These are phyloP conservation scores for Pelargonium citronellum DNA, from an alignment of 441 rosid species.

Conservation along the genomic window DNA sequence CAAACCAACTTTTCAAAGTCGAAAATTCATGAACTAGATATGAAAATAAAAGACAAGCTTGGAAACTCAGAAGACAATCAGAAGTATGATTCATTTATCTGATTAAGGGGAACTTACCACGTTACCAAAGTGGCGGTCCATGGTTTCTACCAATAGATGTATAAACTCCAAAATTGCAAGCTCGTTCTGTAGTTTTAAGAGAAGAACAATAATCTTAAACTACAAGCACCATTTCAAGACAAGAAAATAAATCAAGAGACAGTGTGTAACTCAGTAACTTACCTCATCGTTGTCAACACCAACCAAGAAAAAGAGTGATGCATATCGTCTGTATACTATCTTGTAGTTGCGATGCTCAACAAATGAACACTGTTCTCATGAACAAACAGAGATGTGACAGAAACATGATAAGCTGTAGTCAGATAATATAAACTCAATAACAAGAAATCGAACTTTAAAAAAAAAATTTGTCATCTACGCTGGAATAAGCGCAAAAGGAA, in stretches of 20 bases:
- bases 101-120: neutral
- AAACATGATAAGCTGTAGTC: neutral
- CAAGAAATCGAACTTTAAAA: neutral
- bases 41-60: constrained; percentile 6
- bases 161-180: constrained; percentile 90
- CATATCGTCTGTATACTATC: constrained; percentile 83
- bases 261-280: constrained; percentile 31
- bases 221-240: neutral
- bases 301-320: constrained; percentile 92
- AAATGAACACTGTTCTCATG: constrained; percentile 68
- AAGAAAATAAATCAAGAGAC: neutral
- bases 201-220: neutral
- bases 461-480: no score
- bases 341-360: constrained; percentile 98
- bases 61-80: neutral
- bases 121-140: constrained; percentile 2
- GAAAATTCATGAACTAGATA: neutral
- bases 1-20: no score
- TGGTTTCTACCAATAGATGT: constrained; percentile 53
- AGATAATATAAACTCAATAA: neutral
- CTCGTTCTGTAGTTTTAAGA: constrained; percentile 52
- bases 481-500: no score
- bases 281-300: constrained; percentile 94
- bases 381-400: neutral
- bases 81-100: neutral